phyloP scores from a whole-genome alignment of 179 eudicot species.

The Drosera spatulata region DNA sequence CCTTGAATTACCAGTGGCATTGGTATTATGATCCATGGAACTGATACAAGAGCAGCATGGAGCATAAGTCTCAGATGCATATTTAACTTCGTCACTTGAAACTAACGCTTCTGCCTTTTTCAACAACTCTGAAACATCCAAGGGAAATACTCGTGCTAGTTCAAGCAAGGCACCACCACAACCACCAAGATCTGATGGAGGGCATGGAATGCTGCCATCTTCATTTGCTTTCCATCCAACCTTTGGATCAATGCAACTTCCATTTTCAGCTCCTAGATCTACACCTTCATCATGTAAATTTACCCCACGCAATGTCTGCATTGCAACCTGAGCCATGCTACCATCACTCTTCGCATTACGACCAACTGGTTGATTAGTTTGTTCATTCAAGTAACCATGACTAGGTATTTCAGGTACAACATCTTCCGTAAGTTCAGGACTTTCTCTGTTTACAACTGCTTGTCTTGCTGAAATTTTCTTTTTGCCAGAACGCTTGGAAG shows the following conservation, averaged over 20 bases:
- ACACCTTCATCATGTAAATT: background rate
- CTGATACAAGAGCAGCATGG: slow-evolving; percentile 28
- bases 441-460: background rate
- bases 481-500: no score
- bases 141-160: slow-evolving; percentile 25
- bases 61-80: slow-evolving; percentile 7
- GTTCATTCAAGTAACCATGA: background rate
- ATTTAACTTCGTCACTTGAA: background rate
- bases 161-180: slow-evolving; percentile 43
- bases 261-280: background rate
- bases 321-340: background rate
- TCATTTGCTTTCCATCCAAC: slow-evolving; percentile 41
- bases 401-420: background rate
- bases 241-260: slow-evolving; percentile 2
- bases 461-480: background rate
- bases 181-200: slow-evolving; percentile 40
- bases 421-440: background rate
- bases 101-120: slow-evolving; percentile 27
- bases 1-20: slow-evolving; percentile 6
- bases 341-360: no score
- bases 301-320: background rate
- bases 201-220: slow-evolving; percentile 63
- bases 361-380: background rate
- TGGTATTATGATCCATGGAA: slow-evolving; percentile 5
- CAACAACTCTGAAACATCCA: slow-evolving; percentile 34